Evolutionary conservation across 129 eudicot genomes (phyloP), one percentile per base, ranked within the genome.

Genomic region (Pseudognaphalium luteoalbum): DNA sequence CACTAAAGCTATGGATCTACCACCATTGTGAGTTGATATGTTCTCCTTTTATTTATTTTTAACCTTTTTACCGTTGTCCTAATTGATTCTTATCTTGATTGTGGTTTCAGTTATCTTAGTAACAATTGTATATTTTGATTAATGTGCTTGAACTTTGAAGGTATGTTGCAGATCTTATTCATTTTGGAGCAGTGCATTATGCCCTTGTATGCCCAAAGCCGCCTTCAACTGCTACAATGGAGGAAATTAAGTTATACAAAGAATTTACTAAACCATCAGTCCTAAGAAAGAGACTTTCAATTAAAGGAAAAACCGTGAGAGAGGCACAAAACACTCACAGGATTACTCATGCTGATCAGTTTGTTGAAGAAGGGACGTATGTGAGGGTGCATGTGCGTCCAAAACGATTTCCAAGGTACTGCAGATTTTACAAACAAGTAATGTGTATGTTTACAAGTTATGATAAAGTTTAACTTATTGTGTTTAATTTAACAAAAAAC

Each of bases 151-250:
- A 60, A 84, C 61, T 33, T 71, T 83, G 81, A 84, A 95, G 99
- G 83, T 95, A 70, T 80, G 99, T 95, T 86, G 89, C 92, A 72
- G 99, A 95, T 83, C 96, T 95, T 29, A 91, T 95, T 81, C 97
- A 80, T 25, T 95, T 95, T 76, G 99, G 99, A 77, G 97, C 99
- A 19, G 94, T 95, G 8, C 81, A 81, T 76, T 89, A 89, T 80
- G 97, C 99, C 33, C 97, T 95, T 56, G 97, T 95, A 54, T 89
- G 87, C 78, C 97, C 99, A 39, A 78, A 86, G 74, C 99, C 99
- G 25, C 97, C 99, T 74, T 73, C 85, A 60, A 95, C 86, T 83
- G 99, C 99, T 51, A 89, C 94, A 33, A 79, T 79, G 0, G 96
- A 95, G 82, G 88, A 91, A 78, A 77, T 91, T 12, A 77, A 73